A percentile compares a stretch with the other conserved stretches of the same genome.
Conservation (phyloP, 2,329 filamentous ascomycete species). For the Trichoderma atroviride region DNA sequence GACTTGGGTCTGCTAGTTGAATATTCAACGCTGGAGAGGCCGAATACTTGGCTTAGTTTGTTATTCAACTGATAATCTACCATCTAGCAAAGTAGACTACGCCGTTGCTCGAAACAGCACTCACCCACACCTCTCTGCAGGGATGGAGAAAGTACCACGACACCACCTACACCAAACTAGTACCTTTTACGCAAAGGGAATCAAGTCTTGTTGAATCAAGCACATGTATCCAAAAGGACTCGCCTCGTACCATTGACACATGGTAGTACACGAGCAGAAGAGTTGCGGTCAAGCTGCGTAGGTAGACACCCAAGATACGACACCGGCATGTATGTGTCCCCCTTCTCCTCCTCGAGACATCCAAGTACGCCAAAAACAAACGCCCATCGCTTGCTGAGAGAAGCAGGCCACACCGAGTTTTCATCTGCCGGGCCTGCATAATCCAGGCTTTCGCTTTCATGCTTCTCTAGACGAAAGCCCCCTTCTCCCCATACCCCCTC, state of each 20-base stretch:
- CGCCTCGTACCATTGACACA: background rate
- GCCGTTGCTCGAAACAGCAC: background rate
- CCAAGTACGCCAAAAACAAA: background rate
- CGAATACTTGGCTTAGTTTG: background rate
- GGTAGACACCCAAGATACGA: background rate
- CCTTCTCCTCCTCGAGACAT: background rate
- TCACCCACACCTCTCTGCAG: background rate
- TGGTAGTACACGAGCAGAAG: background rate
- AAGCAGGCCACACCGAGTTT: constrained; percentile 1
- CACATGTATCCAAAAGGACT: background rate
- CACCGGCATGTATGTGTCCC: background rate
- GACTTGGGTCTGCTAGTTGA: background rate
- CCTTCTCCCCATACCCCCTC: background rate
- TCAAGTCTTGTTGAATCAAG: background rate
- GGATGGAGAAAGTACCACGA: background rate
- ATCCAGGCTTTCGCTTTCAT: constrained; percentile 1
- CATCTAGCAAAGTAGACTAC: background rate
- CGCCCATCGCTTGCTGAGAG: background rate
- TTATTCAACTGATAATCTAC: background rate
- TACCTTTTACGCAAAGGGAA: background rate
- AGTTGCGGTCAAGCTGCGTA: background rate
- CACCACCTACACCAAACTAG: background rate
- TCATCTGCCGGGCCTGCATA: constrained; percentile 5
- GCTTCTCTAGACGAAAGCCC: constrained; percentile 5
- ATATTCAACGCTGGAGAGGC: background rate